phyloP scores from a whole-genome alignment of 768 basidiomycete genomes.

The Gymnopilus dilepis region DNA sequence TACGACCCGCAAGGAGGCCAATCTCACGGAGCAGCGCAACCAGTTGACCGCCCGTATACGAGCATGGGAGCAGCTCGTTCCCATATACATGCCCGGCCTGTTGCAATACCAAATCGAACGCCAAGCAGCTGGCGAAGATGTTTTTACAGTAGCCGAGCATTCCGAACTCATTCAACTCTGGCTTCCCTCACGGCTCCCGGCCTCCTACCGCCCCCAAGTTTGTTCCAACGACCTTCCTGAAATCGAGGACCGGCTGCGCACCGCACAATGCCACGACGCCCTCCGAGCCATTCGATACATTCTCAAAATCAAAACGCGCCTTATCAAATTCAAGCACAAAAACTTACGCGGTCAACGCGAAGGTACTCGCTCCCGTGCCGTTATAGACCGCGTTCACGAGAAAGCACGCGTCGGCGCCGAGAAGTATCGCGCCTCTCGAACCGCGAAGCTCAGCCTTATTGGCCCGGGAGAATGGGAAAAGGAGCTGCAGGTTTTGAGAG shows the following conservation, averaged over 20 bases:
- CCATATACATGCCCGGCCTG: conserved; percentile 24
- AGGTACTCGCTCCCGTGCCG: conserved; percentile 24
- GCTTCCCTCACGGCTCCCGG: conserved; percentile 16
- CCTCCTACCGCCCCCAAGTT: background rate
- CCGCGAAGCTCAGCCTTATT: conserved; percentile 15
- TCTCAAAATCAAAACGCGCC: conserved; percentile 24
- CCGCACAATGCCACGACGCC: conserved; percentile 26
- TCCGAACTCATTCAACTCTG: conserved; percentile 13
- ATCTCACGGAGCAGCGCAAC: conserved; percentile 16
- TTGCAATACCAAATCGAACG: conserved; percentile 9
- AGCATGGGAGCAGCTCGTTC: conserved; percentile 9
- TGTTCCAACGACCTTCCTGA: conserved; percentile 8
- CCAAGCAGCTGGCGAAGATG: background rate
- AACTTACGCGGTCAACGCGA: conserved; percentile 29
- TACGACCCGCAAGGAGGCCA: conserved; percentile 10
- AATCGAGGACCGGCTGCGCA: conserved; percentile 27
- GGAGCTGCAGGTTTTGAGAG: conserved; percentile 9
- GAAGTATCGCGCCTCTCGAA: conserved; percentile 24
- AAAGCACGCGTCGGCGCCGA: conserved; percentile 3
- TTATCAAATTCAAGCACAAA: conserved; percentile 27
- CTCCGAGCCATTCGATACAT: conserved; percentile 24
- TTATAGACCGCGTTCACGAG: conserved; percentile 27
- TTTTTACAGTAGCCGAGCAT: background rate
- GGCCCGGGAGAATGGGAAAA: conserved; percentile 24
- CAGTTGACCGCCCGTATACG: conserved; percentile 10